A percentile compares a stretch with the other conserved stretches of the same genome.
Evolutionary conservation across 106 monocot species (phyloP).

Genomic region (Vanilla planifolia): DNA sequence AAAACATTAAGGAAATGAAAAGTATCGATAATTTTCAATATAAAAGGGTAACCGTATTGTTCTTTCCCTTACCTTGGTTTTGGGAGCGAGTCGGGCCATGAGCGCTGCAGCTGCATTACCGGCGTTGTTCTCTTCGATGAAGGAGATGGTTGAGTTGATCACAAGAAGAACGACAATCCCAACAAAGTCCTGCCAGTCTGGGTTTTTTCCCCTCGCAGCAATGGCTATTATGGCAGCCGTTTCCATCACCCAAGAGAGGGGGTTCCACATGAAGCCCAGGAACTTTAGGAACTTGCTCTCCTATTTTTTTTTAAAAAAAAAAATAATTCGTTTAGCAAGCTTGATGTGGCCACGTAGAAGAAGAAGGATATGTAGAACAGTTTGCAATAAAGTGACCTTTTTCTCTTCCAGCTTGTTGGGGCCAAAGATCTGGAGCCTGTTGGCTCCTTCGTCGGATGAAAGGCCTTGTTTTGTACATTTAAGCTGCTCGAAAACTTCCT

Average conservation of each 20-base stretch:
- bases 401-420: conserved; percentile 99
- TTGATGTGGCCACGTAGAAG: background rate
- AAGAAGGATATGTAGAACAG: background rate
- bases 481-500: conserved; percentile 94
- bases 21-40: too few relatives aligned
- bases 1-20: background rate
- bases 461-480: conserved; percentile 91
- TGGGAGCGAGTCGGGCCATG: conserved; percentile 95
- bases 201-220: conserved; percentile 68
- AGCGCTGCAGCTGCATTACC: conserved; percentile 95
- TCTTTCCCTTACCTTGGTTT: conserved; percentile 62
- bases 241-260: conserved; percentile 99
- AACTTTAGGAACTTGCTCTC: conserved; percentile 95
- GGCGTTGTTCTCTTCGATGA: conserved; percentile 99
- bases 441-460: conserved; percentile 50
- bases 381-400: conserved; percentile 27
- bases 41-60: too few relatives aligned
- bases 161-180: conserved; percentile 88
- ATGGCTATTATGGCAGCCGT: conserved; percentile 99
- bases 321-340: too few relatives aligned
- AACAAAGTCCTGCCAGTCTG: conserved; percentile 96
- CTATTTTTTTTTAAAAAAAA: conserved; percentile 15
- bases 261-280: conserved; percentile 99
- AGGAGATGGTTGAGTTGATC: conserved; percentile 96
- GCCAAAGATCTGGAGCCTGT: conserved; percentile 73